Evolutionary conservation across 73 alveolate genomes (phyloP).

Genomic region (Durusdinium trenchii): DNA sequence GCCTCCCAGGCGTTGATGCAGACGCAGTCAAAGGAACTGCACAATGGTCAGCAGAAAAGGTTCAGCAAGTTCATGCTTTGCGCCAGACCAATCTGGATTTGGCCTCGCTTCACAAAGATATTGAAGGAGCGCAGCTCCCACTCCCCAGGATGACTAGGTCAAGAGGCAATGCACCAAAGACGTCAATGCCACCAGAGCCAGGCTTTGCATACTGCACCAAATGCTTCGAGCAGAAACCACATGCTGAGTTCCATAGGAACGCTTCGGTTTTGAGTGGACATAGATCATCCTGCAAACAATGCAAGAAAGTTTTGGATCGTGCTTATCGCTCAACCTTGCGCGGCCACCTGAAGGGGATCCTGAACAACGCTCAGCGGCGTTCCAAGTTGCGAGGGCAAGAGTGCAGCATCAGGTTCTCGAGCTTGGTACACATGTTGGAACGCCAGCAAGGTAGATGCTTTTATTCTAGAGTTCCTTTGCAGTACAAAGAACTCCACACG

Average conservation of each 20-base stretch:
- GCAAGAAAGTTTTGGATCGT: not conserved
- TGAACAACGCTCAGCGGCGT: not conserved
- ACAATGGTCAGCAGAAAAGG: constrained; percentile 23
- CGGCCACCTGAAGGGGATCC: not conserved
- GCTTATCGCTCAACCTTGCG: not conserved
- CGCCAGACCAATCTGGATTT: not conserved
- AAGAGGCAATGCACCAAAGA: not conserved
- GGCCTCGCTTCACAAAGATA: not conserved
- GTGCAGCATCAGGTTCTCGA: not conserved
- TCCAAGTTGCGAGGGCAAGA: not conserved
- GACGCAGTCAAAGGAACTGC: not conserved
- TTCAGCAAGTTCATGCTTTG: not conserved
- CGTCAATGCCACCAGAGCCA: not conserved
- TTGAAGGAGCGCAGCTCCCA: not conserved
- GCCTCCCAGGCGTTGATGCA: not conserved
- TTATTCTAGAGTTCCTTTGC: constrained; percentile 15
- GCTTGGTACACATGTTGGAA: not conserved
- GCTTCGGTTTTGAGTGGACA: not conserved
- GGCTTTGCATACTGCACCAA: not conserved
- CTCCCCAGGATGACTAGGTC: not conserved
- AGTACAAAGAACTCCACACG: not conserved
- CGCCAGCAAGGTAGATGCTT: not conserved
- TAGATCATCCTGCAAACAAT: not conserved
- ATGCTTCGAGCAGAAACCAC: not conserved
- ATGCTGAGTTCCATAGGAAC: not conserved